phyloP scores from a whole-genome alignment of 2,329 filamentous ascomycete species.

The Ophiostoma novo-ulmi region DNA sequence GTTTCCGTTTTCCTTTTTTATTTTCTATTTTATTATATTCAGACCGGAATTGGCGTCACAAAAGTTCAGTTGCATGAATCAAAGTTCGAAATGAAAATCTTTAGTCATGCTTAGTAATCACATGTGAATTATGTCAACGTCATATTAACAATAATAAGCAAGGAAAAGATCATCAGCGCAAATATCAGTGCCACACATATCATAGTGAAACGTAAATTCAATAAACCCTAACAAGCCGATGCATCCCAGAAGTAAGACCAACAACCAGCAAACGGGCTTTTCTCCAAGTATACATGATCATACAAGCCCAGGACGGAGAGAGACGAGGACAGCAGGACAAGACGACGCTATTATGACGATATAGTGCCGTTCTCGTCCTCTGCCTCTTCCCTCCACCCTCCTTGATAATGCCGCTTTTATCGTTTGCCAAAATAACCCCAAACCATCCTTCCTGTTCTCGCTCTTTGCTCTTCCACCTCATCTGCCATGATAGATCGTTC shows the following conservation, averaged over 20 bases:
- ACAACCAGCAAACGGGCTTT: constrained; percentile 2
- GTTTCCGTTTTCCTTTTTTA: background rate
- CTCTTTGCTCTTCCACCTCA: background rate
- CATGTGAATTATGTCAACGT: background rate
- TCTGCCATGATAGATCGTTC: constrained; percentile 13
- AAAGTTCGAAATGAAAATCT: background rate
- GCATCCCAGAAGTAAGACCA: constrained; percentile 1
- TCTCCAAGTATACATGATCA: constrained; percentile 12
- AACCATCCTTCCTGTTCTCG: background rate
- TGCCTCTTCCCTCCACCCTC: background rate
- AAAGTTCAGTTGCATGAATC: background rate
- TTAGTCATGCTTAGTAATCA: background rate
- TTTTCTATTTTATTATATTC: background rate
- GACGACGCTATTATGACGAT: background rate
- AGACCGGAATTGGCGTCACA: background rate
- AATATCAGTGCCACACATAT: background rate
- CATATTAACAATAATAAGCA: too few species aligned
- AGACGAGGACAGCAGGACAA: background rate
- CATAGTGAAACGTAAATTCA: constrained; percentile 3
- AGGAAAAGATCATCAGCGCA: background rate
- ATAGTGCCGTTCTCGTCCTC: background rate
- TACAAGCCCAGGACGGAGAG: background rate
- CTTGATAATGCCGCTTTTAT: constrained; percentile 5
- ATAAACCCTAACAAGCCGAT: constrained; percentile 5
- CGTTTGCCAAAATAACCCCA: background rate